Conservation (phyloP, 805 yeast genomes). For the Wickerhamiella sergipiensis region DNA sequence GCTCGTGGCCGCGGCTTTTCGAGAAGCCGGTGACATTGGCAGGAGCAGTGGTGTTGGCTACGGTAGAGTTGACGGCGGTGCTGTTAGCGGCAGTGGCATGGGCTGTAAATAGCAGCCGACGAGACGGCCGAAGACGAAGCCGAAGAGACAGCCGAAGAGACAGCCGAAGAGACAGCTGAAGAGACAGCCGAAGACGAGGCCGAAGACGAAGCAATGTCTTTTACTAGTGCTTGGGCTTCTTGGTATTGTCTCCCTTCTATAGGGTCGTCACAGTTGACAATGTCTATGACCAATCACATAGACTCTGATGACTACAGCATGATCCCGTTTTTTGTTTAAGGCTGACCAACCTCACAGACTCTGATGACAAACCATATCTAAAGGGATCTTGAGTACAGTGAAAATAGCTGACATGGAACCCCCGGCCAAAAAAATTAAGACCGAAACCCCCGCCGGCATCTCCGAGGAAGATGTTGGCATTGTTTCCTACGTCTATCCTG, state of each 20-base stretch:
- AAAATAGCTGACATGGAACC: constrained; percentile 1
- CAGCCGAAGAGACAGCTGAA: neutral
- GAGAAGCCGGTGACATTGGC: neutral
- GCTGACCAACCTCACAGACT: too few relatives aligned
- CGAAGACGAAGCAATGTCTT: too few relatives aligned
- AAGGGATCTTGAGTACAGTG: neutral
- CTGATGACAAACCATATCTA: neutral
- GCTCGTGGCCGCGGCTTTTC: neutral
- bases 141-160: neutral
- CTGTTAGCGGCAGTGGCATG: too few relatives aligned
- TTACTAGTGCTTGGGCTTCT: too few relatives aligned
- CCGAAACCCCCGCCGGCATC: constrained; percentile 28
- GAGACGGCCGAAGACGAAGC: neutral
- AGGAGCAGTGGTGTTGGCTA: neutral
- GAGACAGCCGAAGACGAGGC: neutral
- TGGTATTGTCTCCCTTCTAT: too few relatives aligned
- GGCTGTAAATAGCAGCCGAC: neutral
- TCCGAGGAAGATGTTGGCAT: constrained; percentile 81
- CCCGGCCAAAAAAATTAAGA: constrained; percentile 4
- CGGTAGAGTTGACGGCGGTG: neutral
- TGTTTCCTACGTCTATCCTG: constrained; percentile 45
- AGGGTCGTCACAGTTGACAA: too few relatives aligned
- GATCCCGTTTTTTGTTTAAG: too few relatives aligned
- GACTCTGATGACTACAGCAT: too few relatives aligned
- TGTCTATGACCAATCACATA: too few relatives aligned